phyloP scores from a whole-genome alignment of 768 basidiomycete genomes.

The Amanita thiersii region DNA sequence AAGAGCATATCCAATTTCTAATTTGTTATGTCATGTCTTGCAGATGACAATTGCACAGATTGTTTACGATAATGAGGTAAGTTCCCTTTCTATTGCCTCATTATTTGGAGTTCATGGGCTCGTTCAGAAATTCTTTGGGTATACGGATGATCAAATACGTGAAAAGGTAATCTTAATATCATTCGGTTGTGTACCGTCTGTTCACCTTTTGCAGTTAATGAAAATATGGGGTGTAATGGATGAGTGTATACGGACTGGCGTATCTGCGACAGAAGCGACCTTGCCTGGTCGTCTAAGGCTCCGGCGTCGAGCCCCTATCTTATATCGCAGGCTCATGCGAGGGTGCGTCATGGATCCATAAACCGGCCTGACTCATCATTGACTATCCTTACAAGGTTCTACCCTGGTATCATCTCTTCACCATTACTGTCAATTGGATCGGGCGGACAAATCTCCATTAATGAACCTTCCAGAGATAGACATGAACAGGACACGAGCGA shows the following conservation, averaged over 20 bases:
- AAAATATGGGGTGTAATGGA: slow-evolving; percentile 92
- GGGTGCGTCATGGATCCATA: slow-evolving; percentile 37
- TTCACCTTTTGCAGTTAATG: slow-evolving; percentile 45
- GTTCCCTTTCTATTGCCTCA: neutral
- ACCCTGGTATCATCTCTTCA: slow-evolving; percentile 36
- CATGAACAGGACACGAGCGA: slow-evolving; percentile 14
- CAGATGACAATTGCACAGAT: slow-evolving; percentile 93
- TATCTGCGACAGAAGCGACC: slow-evolving; percentile 68
- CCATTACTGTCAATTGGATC: slow-evolving; percentile 23
- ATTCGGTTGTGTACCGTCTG: too few species aligned
- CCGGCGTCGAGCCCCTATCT: slow-evolving; percentile 75
- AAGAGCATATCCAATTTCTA: too few species aligned
- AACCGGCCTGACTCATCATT: slow-evolving; percentile 4
- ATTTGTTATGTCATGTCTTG: slow-evolving; percentile 8
- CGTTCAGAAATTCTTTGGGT: slow-evolving; percentile 53
- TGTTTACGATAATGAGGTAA: slow-evolving; percentile 83
- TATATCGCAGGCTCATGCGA: slow-evolving; percentile 87
- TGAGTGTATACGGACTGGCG: slow-evolving; percentile 80
- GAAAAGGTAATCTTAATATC: slow-evolving; percentile 49
- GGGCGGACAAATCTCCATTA: slow-evolving; percentile 16
- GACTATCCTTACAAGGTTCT: slow-evolving; percentile 25
- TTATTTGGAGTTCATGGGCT: neutral
- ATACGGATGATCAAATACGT: slow-evolving; percentile 67
- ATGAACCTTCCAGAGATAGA: slow-evolving; percentile 8
- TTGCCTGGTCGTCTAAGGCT: slow-evolving; percentile 82